Evolutionary conservation across 768 basidiomycete genomes (phyloP).

Genomic region (Boletus rufocinnamomeus): DNA sequence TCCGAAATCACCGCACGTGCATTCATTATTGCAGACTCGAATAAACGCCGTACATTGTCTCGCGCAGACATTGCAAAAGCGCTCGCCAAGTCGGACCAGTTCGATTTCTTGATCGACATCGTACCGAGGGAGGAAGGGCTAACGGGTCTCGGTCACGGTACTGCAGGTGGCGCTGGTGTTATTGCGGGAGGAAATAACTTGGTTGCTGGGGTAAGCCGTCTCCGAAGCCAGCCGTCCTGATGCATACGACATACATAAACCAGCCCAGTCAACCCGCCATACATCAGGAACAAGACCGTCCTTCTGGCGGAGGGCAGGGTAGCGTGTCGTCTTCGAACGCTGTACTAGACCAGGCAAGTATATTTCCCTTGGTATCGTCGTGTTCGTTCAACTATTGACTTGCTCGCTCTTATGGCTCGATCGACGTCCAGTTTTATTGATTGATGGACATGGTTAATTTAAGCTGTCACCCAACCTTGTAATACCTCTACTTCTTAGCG

Average conservation of each 20-base stretch:
- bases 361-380: neutral
- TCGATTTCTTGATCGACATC: conserved; percentile 97
- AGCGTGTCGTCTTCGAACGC: conserved; percentile 21
- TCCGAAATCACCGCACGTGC: conserved; percentile 95
- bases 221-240: neutral
- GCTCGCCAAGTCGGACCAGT: conserved; percentile 89
- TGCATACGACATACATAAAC: neutral
- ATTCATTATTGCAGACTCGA: conserved; percentile 92
- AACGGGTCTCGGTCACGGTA: conserved; percentile 23
- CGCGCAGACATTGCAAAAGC: conserved; percentile 94
- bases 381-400: neutral
- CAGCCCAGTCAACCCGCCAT: conserved; percentile 28
- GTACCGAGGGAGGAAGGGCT: conserved; percentile 78
- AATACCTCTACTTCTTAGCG: neutral
- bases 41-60: conserved; percentile 94
- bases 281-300: conserved; percentile 31
- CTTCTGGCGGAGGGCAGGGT: conserved; percentile 20
- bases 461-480: conserved; percentile 8
- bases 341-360: conserved; percentile 30
- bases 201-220: conserved; percentile 29
- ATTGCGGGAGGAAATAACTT: conserved; percentile 17
- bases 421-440: conserved; percentile 29
- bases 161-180: neutral
- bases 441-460: neutral
- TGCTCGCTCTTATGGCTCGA: neutral